Conservation (phyloP, 345 rosid species). For the Punica granatum region DNA sequence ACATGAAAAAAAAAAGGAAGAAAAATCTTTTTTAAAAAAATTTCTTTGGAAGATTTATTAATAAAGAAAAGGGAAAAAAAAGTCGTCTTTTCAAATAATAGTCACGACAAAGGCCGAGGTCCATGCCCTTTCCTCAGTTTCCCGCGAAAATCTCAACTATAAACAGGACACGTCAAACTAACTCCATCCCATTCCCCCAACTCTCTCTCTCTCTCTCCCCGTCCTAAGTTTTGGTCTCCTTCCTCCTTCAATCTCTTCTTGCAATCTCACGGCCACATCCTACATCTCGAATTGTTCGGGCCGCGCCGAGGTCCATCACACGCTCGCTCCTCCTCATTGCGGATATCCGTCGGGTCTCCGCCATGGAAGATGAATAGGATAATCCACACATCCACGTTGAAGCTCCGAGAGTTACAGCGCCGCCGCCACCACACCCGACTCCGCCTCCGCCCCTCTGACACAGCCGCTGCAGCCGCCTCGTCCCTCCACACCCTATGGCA, state of each 20-base stretch:
- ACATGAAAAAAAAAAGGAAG: background rate
- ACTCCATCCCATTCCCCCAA: background rate
- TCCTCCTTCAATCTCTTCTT: constrained; percentile 12
- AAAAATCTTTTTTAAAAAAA: background rate
- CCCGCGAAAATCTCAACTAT: constrained; percentile 21
- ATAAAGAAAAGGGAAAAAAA: background rate
- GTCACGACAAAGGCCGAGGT: constrained; percentile 9
- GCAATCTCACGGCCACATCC: background rate
- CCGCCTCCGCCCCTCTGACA: constrained; percentile 7
- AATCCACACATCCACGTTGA: constrained; percentile 18
- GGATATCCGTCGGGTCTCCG: constrained; percentile 9
- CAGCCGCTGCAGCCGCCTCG: constrained; percentile 15
- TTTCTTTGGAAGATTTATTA: background rate
- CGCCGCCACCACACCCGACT: constrained; percentile 22
- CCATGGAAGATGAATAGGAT: constrained; percentile 25
- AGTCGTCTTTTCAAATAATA: background rate
- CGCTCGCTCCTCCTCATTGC: background rate
- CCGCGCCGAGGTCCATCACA: background rate
- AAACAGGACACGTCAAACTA: background rate
- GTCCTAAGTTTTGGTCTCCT: background rate
- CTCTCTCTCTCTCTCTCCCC: background rate
- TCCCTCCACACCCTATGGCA: constrained; percentile 62
- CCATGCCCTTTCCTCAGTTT: constrained; percentile 16
- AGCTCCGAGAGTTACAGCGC: constrained; percentile 29
- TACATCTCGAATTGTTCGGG: background rate